phyloP scores from a whole-genome alignment of 2,329 filamentous ascomycete species.

The Trichoderma harzianum region DNA sequence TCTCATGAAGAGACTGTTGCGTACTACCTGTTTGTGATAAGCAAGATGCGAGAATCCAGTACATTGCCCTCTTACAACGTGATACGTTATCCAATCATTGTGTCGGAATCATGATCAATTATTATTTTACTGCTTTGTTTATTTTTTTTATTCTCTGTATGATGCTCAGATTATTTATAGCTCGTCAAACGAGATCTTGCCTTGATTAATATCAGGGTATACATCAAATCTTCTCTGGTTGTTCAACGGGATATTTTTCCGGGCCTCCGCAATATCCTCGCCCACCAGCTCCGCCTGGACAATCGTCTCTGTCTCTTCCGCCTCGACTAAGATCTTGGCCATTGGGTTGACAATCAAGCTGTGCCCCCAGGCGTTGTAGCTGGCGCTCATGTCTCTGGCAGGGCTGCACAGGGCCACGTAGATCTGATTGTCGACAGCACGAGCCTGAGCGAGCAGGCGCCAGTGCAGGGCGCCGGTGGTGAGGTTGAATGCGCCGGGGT shows the following conservation, averaged over 20 bases:
- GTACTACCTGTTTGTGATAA: background rate
- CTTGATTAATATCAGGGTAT: constrained; percentile 82
- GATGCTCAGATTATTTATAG: background rate
- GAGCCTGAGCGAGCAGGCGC: constrained; percentile 74
- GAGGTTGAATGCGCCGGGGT: constrained; percentile 95
- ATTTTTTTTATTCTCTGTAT: background rate
- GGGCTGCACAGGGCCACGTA: constrained; percentile 93
- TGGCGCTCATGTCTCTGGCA: constrained; percentile 70
- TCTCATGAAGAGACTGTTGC: background rate
- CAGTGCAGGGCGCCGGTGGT: constrained; percentile 93
- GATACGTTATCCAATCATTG: background rate
- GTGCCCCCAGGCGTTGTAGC: constrained; percentile 90
- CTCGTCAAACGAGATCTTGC: constrained; percentile 32
- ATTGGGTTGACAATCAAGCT: constrained; percentile 85
- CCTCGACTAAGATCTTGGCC: constrained; percentile 74
- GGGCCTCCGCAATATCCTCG: constrained; percentile 67
- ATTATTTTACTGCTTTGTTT: background rate
- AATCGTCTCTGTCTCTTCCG: constrained; percentile 73
- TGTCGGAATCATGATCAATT: background rate
- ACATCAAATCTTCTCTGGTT: constrained; percentile 90
- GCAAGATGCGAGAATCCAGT: background rate
- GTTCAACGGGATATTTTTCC: constrained; percentile 80
- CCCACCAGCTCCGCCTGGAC: constrained; percentile 69
- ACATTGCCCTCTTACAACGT: background rate
- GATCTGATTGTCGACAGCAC: constrained; percentile 90